Conservation (phyloP, 2,329 filamentous ascomycete species). For the Hymenoscyphus fructigenus region DNA sequence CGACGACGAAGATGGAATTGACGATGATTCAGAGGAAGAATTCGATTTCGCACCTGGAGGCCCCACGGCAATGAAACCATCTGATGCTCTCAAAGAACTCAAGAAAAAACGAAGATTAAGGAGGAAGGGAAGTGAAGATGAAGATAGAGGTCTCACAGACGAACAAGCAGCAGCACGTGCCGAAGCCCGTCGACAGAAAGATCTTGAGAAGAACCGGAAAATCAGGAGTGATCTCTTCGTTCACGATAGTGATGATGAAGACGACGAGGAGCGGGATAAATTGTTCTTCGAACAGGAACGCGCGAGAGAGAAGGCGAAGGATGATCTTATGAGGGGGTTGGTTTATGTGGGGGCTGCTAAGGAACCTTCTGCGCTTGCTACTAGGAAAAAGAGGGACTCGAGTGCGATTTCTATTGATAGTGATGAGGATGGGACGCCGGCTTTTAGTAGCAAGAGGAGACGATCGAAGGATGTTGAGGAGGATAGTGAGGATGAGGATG, state of each 20-base stretch:
- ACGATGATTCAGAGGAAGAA: slow-evolving; percentile 45
- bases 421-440: slow-evolving; percentile 31
- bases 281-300: slow-evolving; percentile 80
- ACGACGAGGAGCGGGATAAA: slow-evolving; percentile 70
- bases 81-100: slow-evolving; percentile 54
- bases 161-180: slow-evolving; percentile 60
- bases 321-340: slow-evolving; percentile 33
- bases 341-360: slow-evolving; percentile 26
- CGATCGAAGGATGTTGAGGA: slow-evolving; percentile 24
- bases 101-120: slow-evolving; percentile 57
- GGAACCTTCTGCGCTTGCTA: slow-evolving; percentile 5
- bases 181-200: slow-evolving; percentile 62
- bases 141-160: slow-evolving; percentile 51
- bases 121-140: slow-evolving; percentile 41
- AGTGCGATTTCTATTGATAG: slow-evolving; percentile 28
- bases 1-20: slow-evolving; percentile 65
- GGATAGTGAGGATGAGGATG: slow-evolving; percentile 36
- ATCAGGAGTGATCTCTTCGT: slow-evolving; percentile 86
- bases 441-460: slow-evolving; percentile 23
- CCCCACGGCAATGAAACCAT: slow-evolving; percentile 55
- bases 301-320: slow-evolving; percentile 52
- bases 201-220: slow-evolving; percentile 73
- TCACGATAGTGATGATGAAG: slow-evolving; percentile 82
- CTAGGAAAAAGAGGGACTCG: slow-evolving; percentile 22
- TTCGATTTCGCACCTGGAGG: slow-evolving; percentile 69